Conservation (phyloP, 2,329 filamentous ascomycete species). For the Xylariaceae sp. region DNA sequence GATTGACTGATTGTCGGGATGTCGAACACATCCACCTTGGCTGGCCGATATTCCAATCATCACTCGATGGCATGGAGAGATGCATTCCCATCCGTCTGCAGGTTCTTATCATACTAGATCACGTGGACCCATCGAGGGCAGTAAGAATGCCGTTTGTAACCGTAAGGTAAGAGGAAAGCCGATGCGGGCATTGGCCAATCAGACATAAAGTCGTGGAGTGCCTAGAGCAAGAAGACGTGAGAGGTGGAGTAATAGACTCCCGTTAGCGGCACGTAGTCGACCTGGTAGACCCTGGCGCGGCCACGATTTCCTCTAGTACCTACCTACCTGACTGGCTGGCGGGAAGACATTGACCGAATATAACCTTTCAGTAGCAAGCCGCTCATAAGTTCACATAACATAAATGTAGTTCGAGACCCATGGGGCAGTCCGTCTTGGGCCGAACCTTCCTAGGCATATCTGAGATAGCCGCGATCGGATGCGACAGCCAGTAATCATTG, state of each 20-base stretch:
- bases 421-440: constrained; percentile 20
- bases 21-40: constrained; percentile 23
- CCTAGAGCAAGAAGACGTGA: constrained; percentile 16
- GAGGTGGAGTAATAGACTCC: constrained; percentile 16
- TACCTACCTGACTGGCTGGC: constrained; percentile 6
- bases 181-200: constrained; percentile 35
- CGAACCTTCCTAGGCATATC: background rate
- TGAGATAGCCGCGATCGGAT: constrained; percentile 2
- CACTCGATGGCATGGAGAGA: constrained; percentile 32
- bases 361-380: constrained; percentile 22
- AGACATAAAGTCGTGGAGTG: constrained; percentile 20
- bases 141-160: constrained; percentile 37
- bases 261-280: constrained; percentile 19
- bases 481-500: constrained; percentile 20
- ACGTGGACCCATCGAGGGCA: constrained; percentile 32
- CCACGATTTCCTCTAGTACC: constrained; percentile 3
- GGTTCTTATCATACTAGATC: constrained; percentile 35
- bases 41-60: constrained; percentile 32
- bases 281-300: constrained; percentile 1
- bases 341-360: constrained; percentile 16
- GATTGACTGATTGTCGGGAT: constrained; percentile 15
- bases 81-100: constrained; percentile 18
- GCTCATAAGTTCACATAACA: constrained; percentile 9
- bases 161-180: constrained; percentile 22
- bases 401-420: constrained; percentile 17